phyloP scores from a whole-genome alignment of 1,284 basidiomycete genomes.

The Leccinum cinnamomeum region DNA sequence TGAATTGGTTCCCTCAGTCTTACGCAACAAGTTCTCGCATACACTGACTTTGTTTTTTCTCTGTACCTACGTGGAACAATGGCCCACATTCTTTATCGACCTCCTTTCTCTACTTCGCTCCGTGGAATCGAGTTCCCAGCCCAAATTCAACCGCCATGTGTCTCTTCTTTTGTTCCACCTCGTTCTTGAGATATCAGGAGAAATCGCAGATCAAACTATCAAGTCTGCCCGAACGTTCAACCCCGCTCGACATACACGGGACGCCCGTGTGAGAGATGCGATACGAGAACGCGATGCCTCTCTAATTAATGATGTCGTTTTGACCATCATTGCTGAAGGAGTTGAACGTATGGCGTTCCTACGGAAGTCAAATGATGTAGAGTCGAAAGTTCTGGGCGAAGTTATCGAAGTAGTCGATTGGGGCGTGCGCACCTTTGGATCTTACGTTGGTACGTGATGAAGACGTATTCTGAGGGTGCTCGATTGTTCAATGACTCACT shows the following conservation, averaged over 20 bases:
- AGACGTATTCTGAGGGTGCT: neutral
- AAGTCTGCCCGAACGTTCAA: conserved; percentile 79
- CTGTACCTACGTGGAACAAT: conserved; percentile 82
- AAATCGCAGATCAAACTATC: conserved; percentile 90
- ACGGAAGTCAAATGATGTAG: conserved; percentile 47
- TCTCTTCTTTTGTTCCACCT: conserved; percentile 86
- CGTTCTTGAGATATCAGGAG: conserved; percentile 87
- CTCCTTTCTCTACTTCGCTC: conserved; percentile 74
- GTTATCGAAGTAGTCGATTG: conserved; percentile 84
- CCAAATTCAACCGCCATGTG: conserved; percentile 75
- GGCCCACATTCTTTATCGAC: conserved; percentile 81
- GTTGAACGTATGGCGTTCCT: conserved; percentile 58
- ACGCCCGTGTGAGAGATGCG: conserved; percentile 84
- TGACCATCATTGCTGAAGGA: conserved; percentile 80
- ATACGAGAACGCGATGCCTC: conserved; percentile 88
- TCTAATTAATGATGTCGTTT: conserved; percentile 83
- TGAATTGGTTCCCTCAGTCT: conserved; percentile 46
- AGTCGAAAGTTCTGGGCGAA: conserved; percentile 53
- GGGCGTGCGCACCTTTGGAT: conserved; percentile 88
- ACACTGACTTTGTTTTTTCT: conserved; percentile 96
- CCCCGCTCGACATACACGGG: conserved; percentile 69
- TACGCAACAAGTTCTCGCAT: conserved; percentile 98
- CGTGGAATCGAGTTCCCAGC: conserved; percentile 51
- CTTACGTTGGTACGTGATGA: conserved; percentile 83
- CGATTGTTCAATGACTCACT: conserved; percentile 16